Evolutionary conservation across 1,139 yeast genomes (phyloP), one percentile per base, ranked within the genome.

Genomic region (Protomyces pachydermus): DNA sequence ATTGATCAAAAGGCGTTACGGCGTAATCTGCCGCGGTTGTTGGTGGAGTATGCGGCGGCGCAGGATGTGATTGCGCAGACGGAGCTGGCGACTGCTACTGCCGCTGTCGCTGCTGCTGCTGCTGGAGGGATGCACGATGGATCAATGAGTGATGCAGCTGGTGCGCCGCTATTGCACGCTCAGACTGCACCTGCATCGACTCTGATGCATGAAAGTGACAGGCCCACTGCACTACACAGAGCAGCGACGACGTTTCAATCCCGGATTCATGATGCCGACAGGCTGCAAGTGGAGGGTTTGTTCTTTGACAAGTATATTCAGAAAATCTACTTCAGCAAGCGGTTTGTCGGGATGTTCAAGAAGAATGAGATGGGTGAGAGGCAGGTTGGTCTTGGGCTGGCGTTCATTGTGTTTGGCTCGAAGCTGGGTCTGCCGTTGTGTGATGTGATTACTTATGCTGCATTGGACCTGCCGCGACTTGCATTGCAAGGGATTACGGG

Each of bases 341-440:
- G 45, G 18, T 58, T 58, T 20, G 42, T 58, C 42, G 54, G 45
- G 12, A 37, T 58, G n/a, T 58, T 55, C 42, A 51, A 52, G 52
- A 58, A 58, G 62, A 25, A 57, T 34, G 56, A 52, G 9, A 25
- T 14, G 14, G 62, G 62, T 5, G 54, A 58, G 38, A 51, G 62
- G 3, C 53, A 58, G 39, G 34, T 58, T 23, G 62, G 56, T 18
- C 42, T 50, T n/a, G 62, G 62, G n/a, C 42, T 58, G 20, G 56
- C 53, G 16, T 39, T 58, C 42, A 48, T 58, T 14, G 51, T 58
- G 32, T 32, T 58, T 32, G 62, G 62, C 28, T 12, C 52, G 45
- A 58, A 58, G 52, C 56, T 58, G 16, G 62, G 62, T n/a, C 56
- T 58, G 39, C 62, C 62, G 3, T 28, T 52, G 3, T 42, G 51